phyloP scores from a whole-genome alignment of 108 stramenopile genomes.

The Cyclotella baltica region DNA sequence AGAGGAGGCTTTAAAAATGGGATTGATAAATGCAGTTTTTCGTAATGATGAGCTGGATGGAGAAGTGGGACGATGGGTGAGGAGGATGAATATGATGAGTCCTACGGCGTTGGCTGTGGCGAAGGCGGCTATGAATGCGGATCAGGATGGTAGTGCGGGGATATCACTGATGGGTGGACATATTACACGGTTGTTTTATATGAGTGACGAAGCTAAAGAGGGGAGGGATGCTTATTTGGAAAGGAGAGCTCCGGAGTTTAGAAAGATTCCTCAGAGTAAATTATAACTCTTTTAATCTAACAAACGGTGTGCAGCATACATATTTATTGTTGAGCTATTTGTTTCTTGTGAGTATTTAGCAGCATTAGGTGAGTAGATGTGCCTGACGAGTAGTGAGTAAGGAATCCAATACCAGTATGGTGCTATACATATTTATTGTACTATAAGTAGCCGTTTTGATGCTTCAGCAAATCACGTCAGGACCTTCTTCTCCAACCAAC shows the following conservation, averaged over 20 bases:
- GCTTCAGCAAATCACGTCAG: slow-evolving; percentile 13
- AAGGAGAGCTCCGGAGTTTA: slow-evolving; percentile 85
- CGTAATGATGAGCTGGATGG: slow-evolving; percentile 77
- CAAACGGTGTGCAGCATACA: background rate
- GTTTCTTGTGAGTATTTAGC: too few species aligned
- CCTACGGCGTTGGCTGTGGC: slow-evolving; percentile 92
- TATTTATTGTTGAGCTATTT: background rate
- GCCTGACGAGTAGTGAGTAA: too few species aligned
- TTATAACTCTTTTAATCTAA: slow-evolving; percentile 18
- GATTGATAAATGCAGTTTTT: slow-evolving; percentile 88
- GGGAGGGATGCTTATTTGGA: slow-evolving; percentile 92
- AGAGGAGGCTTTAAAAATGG: slow-evolving; percentile 89
- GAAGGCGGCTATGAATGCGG: slow-evolving; percentile 95
- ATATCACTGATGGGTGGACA: slow-evolving; percentile 92
- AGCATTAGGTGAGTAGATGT: too few species aligned
- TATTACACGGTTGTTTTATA: slow-evolving; percentile 92
- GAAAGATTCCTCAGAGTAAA: slow-evolving; percentile 64
- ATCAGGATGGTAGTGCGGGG: slow-evolving; percentile 94
- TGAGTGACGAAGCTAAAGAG: slow-evolving; percentile 92
- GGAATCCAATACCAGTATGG: too few species aligned
- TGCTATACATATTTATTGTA: too few species aligned
- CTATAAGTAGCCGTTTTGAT: too few species aligned
- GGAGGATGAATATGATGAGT: slow-evolving; percentile 86
- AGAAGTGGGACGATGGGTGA: slow-evolving; percentile 88
- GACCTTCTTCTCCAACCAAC: slow-evolving; percentile 59